Evolutionary conservation across 441 rosid genomes (phyloP).

Genomic region (Adansonia rubrostipa): DNA sequence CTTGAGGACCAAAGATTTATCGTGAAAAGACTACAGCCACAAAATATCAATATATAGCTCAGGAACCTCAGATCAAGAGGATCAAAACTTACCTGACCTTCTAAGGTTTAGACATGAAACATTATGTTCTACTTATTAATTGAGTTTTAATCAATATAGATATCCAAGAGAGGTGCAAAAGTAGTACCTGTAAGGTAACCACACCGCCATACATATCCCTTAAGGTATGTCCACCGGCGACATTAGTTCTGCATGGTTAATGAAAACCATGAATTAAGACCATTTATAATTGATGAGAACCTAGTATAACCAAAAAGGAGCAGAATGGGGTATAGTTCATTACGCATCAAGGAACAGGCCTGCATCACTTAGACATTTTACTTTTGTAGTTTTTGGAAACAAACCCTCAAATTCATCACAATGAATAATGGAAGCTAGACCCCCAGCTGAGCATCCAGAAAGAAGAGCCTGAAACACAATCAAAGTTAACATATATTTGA

Average conservation of each 20-base stretch:
- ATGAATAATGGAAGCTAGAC: constrained; percentile 52
- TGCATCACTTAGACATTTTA: constrained; percentile 56
- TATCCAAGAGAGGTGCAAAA: neutral
- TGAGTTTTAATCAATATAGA: constrained; percentile 7
- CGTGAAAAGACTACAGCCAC: neutral
- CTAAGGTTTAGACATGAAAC: neutral
- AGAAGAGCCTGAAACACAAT: constrained; percentile 47
- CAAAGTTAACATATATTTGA: constrained; percentile 5
- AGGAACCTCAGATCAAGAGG: constrained; percentile 14
- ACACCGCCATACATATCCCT: constrained; percentile 44
- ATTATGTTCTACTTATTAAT: neutral
- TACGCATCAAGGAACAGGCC: constrained; percentile 58
- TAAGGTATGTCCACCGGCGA: constrained; percentile 47
- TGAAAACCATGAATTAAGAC: constrained; percentile 23
- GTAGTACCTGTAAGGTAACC: constrained; percentile 48
- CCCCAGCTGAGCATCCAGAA: constrained; percentile 63
- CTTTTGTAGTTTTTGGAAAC: constrained; percentile 40
- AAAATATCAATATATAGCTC: neutral
- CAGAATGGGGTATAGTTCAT: constrained; percentile 9
- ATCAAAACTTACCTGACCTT: constrained; percentile 14
- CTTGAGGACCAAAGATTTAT: constrained; percentile 5
- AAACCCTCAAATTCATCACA: constrained; percentile 49
- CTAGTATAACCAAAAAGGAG: neutral
- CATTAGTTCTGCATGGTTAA: constrained; percentile 40
- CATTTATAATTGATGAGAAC: neutral